Conservation (phyloP, 768 basidiomycete species). For the Mycena indigotica region DNA sequence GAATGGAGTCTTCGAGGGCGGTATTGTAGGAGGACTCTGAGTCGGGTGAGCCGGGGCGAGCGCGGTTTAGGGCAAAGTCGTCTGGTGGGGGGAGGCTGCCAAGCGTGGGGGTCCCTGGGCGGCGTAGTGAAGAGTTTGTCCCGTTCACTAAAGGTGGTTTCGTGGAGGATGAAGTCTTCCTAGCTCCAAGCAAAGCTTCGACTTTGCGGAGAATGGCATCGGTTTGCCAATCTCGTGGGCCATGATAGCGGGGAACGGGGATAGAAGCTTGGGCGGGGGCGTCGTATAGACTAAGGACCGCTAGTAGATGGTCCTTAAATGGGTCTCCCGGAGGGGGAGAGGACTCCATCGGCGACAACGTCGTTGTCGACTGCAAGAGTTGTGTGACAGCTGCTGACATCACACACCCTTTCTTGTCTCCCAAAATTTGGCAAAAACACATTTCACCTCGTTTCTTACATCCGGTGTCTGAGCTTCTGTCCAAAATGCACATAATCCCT, state of each 20-base stretch:
- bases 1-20: conserved; percentile 4
- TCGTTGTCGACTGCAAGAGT: conserved; percentile 7
- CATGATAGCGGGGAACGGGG: conserved; percentile 50
- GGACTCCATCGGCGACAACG: conserved; percentile 33
- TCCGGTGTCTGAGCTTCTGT: no score
- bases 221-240: conserved; percentile 55
- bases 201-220: conserved; percentile 33
- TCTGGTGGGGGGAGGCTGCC: neutral
- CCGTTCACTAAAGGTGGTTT: conserved; percentile 4
- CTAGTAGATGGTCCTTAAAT: conserved; percentile 55
- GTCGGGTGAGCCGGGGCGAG: conserved; percentile 4
- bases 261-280: conserved; percentile 43
- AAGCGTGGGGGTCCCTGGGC: conserved; percentile 3
- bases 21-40: conserved; percentile 9
- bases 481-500: no score
- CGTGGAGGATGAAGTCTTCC: neutral
- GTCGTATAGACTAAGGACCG: conserved; percentile 57
- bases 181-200: conserved; percentile 18
- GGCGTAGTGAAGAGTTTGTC: neutral
- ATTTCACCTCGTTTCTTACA: no score
- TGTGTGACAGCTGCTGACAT: neutral
- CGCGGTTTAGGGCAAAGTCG: conserved; percentile 1
- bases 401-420: neutral
- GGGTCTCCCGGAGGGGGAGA: conserved; percentile 35
- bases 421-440: no score